Percentiles rank a stretch among this genome's conserved stretches.
Conservation (phyloP, 768 basidiomycete genomes). For the Suillus ampliporus region DNA sequence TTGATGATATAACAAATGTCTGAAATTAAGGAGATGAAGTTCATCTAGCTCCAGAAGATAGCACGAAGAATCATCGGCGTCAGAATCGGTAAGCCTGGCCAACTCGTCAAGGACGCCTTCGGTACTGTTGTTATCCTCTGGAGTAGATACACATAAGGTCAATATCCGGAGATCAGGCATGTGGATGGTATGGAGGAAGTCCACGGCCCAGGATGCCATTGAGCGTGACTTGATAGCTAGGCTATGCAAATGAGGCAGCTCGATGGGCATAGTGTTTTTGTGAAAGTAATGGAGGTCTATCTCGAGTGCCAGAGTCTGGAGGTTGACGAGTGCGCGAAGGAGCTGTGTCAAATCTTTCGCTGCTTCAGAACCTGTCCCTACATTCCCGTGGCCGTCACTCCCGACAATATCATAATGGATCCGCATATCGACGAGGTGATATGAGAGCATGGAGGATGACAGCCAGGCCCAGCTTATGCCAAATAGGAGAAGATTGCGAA, state of each 20-base stretch:
- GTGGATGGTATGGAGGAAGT: background rate
- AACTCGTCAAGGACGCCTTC: too few relatives aligned
- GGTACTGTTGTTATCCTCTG: too few relatives aligned
- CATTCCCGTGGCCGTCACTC: too few relatives aligned
- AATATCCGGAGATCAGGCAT: background rate
- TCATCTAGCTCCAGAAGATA: background rate
- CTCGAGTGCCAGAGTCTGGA: background rate
- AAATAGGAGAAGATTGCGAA: background rate
- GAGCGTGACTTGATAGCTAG: background rate
- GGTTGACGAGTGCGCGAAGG: background rate
- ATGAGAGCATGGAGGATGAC: background rate
- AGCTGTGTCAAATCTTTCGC: background rate
- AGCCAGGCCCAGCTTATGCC: background rate
- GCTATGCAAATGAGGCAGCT: background rate
- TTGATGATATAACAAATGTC: too few relatives aligned
- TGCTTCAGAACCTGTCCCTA: too few relatives aligned
- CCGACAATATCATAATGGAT: constrained; percentile 11
- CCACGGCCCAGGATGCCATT: background rate
- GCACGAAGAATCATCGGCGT: background rate
- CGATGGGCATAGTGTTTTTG: too few relatives aligned
- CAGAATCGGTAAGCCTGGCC: too few relatives aligned
- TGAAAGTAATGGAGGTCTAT: too few relatives aligned
- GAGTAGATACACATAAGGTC: background rate
- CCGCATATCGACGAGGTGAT: constrained; percentile 18
- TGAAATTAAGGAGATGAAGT: constrained; percentile 1